A percentile compares a stretch with the other conserved stretches of the same genome.
Evolutionary conservation across 345 rosid species (phyloP).

Genomic region (Pistacia vera): DNA sequence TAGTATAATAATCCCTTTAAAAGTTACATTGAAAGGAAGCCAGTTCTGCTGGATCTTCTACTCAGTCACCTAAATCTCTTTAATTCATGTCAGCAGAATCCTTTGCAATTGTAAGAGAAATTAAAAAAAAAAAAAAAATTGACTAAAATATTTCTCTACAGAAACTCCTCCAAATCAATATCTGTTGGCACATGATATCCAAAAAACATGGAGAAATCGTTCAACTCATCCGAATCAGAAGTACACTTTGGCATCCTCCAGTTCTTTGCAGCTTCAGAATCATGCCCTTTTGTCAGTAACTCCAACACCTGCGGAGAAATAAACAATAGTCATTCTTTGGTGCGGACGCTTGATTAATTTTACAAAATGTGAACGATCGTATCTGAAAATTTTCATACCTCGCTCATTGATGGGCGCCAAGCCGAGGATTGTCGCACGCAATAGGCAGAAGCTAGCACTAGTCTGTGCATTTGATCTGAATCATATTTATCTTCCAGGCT

Average conservation of each 20-base stretch:
- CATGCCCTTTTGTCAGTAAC: conserved; percentile 61
- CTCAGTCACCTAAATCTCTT: background rate
- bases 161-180: conserved; percentile 45
- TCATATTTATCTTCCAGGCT: conserved; percentile 59
- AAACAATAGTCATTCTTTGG: background rate
- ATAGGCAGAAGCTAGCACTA: conserved; percentile 67
- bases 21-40: background rate
- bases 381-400: conserved; percentile 36
- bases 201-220: conserved; percentile 76
- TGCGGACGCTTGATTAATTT: no score
- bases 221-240: conserved; percentile 53
- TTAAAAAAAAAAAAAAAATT: background rate
- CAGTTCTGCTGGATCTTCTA: background rate
- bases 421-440: conserved; percentile 80
- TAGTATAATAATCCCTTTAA: no score
- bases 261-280: conserved; percentile 54
- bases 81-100: background rate
- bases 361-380: no score
- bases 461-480: conserved; percentile 61
- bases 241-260: conserved; percentile 72
- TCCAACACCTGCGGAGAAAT: conserved; percentile 51
- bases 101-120: background rate
- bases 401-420: conserved; percentile 86
- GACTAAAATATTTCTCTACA: conserved; percentile 6
- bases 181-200: conserved; percentile 69